These are phyloP conservation scores for Phycomyces nitens DNA, from an alignment of 192 early-diverging fungal species.

Conservation along the genomic window DNA sequence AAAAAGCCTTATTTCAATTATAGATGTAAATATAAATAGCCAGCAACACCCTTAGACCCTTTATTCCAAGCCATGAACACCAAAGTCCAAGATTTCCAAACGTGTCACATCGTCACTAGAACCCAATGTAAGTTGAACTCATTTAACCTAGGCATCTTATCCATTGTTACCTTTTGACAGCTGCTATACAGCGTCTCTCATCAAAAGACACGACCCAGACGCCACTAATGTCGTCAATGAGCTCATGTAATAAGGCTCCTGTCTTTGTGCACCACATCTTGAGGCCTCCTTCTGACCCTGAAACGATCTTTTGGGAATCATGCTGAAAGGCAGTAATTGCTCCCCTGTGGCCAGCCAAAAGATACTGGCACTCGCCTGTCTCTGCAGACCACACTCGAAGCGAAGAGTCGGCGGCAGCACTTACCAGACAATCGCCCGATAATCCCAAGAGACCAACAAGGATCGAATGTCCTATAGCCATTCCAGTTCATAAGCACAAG, in stretches of 20 bases:
- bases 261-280: constrained; percentile 94
- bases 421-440: constrained; percentile 79
- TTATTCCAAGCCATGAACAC: constrained; percentile 48
- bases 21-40: too few relatives aligned
- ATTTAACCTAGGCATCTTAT: background rate
- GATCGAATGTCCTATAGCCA: constrained; percentile 74
- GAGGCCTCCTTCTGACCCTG: constrained; percentile 87
- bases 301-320: constrained; percentile 90
- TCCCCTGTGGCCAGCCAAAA: constrained; percentile 68
- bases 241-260: constrained; percentile 77
- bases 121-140: background rate
- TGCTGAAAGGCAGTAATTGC: constrained; percentile 99
- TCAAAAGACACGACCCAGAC: constrained; percentile 97
- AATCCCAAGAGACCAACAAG: constrained; percentile 91
- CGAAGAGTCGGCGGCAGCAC: constrained; percentile 90
- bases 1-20: too few relatives aligned
- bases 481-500: background rate
- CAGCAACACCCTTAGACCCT: too few relatives aligned
- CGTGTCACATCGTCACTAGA: constrained; percentile 52
- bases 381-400: constrained; percentile 88
- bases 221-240: constrained; percentile 73
- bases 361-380: constrained; percentile 57
- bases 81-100: constrained; percentile 85
- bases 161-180: constrained; percentile 53
- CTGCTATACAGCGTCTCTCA: constrained; percentile 75